These are phyloP conservation scores for Bipolaris sorokiniana DNA, from an alignment of 2,329 filamentous ascomycete species.

Conservation along the genomic window DNA sequence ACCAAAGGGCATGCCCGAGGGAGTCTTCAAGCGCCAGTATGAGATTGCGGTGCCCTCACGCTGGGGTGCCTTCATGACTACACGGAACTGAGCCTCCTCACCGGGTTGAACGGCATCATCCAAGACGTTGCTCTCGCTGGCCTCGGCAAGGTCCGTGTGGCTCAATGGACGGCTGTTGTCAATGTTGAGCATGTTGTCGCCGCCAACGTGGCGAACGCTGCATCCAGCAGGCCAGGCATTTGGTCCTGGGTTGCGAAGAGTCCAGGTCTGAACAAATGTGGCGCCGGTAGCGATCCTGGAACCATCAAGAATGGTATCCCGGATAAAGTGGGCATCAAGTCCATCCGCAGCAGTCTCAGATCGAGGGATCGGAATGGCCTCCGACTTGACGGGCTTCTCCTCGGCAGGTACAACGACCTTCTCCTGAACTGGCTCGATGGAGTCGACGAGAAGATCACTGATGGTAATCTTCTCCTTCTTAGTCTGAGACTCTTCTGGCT, in stretches of 20 bases:
- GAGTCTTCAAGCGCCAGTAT: conserved; percentile 92
- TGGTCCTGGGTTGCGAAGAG: conserved; percentile 82
- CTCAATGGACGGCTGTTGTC: conserved; percentile 81
- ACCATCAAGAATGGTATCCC: conserved; percentile 80
- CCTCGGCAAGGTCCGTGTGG: conserved; percentile 74
- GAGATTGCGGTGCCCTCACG: conserved; percentile 83
- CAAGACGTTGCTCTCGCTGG: conserved; percentile 82
- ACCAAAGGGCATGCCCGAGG: conserved; percentile 82
- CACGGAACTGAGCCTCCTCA: conserved; percentile 79
- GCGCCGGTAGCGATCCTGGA: conserved; percentile 72
- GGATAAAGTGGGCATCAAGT: conserved; percentile 73
- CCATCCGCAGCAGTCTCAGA: conserved; percentile 30
- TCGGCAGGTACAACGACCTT: conserved; percentile 36
- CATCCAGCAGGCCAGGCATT: conserved; percentile 85
- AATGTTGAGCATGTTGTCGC: conserved; percentile 94
- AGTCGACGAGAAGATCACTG: conserved; percentile 47
- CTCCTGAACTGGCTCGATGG: conserved; percentile 38
- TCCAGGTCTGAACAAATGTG: conserved; percentile 89
- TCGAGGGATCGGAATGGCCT: conserved; percentile 16
- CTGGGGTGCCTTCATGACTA: conserved; percentile 79
- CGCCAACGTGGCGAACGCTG: conserved; percentile 88
- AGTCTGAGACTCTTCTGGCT: conserved; percentile 58
- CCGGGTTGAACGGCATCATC: conserved; percentile 72
- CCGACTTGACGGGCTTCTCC: conserved; percentile 19
- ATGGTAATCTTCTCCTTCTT: conserved; percentile 53